These are phyloP conservation scores for Prunus kanzakura DNA, from an alignment of 306 rosid species.

Conservation along the genomic window DNA sequence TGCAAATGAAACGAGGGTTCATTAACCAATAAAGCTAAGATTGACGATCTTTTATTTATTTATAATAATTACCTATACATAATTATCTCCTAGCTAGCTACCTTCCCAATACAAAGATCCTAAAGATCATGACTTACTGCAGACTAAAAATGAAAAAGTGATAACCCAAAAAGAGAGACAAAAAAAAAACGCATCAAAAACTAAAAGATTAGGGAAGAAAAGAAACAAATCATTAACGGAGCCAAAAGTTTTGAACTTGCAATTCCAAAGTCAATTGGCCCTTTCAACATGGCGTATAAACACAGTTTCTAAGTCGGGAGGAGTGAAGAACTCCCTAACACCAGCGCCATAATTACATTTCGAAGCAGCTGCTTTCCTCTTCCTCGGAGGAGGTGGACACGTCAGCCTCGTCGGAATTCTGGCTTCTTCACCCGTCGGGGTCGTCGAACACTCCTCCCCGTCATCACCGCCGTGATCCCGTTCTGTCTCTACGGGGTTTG, in stretches of 20 bases:
- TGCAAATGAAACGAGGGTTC: background rate
- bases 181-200: background rate
- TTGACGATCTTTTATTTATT: background rate
- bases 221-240: background rate
- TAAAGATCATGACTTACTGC: background rate
- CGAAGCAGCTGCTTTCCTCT: constrained; percentile 53
- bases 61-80: constrained; percentile 19
- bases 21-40: background rate
- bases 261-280: constrained; percentile 30
- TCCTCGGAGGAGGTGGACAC: constrained; percentile 90
- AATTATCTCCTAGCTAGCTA: constrained; percentile 3
- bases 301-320: constrained; percentile 79
- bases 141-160: background rate
- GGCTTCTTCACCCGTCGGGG: constrained; percentile 73
- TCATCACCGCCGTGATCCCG: background rate
- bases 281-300: constrained; percentile 62
- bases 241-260: background rate
- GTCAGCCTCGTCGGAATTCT: constrained; percentile 45
- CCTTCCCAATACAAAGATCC: background rate
- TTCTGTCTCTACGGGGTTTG: constrained; percentile 32
- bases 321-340: constrained; percentile 60
- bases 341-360: constrained; percentile 49
- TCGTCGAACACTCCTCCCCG: constrained; percentile 39
- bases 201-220: background rate
- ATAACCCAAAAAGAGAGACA: background rate